Evolutionary conservation across 768 basidiomycete species (phyloP).

Genomic region (Floccularia luteovirens): DNA sequence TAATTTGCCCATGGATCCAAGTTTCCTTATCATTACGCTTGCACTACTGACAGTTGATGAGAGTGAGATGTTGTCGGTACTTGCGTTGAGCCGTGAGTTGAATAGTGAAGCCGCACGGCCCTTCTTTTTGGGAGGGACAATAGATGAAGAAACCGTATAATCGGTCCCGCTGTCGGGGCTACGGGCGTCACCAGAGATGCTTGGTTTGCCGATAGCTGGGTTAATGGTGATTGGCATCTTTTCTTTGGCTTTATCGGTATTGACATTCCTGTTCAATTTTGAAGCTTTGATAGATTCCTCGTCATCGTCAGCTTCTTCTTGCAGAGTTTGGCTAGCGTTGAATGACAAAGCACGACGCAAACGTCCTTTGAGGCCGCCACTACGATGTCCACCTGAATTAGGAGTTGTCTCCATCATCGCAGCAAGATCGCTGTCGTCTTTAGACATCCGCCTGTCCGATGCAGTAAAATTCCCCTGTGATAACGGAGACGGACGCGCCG

Average conservation of each 20-base stretch:
- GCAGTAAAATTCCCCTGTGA: conserved; percentile 60
- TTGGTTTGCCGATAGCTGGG: conserved; percentile 15
- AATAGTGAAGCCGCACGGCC: conserved; percentile 67
- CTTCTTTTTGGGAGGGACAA: conserved; percentile 57
- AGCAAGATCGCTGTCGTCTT: conserved; percentile 66
- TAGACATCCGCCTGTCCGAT: conserved; percentile 69
- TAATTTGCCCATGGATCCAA: conserved; percentile 85
- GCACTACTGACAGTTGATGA: conserved; percentile 85
- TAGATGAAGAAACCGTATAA: conserved; percentile 28
- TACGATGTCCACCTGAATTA: conserved; percentile 31
- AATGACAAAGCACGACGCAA: conserved; percentile 68
- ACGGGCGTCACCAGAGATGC: conserved; percentile 10
- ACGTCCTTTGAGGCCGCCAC: conserved; percentile 70
- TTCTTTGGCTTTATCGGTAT: conserved; percentile 18
- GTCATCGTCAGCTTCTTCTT: conserved; percentile 47
- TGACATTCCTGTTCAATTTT: conserved; percentile 18
- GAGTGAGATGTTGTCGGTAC: conserved; percentile 90
- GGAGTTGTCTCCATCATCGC: conserved; percentile 40
- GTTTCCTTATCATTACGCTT: conserved; percentile 90
- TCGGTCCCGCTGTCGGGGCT: conserved; percentile 17
- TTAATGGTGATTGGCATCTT: conserved; percentile 18
- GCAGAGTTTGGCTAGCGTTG: conserved; percentile 39
- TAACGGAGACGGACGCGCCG: conserved; percentile 56
- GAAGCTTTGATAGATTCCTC: conserved; percentile 13
- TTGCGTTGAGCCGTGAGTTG: conserved; percentile 80